Conservation (phyloP, 2,329 filamentous ascomycete species). For the Pleurostoma richardsiae region DNA sequence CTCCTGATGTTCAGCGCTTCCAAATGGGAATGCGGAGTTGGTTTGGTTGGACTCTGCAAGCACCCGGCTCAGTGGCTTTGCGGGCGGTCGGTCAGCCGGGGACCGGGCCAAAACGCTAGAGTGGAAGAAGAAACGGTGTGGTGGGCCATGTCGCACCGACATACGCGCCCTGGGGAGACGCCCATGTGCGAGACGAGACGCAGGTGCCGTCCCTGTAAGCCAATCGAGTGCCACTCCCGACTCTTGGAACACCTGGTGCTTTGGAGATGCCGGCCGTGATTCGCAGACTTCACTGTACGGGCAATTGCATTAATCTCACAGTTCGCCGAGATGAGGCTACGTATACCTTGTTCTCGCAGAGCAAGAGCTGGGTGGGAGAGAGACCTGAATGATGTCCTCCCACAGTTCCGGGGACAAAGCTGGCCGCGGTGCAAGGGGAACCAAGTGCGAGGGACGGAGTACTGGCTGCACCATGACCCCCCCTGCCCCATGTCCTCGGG, state of each 20-base stretch:
- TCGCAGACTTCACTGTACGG: background rate
- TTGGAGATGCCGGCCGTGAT: conserved; percentile 23
- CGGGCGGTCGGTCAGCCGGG: background rate
- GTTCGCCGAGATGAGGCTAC: too few species aligned
- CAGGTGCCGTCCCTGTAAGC: conserved; percentile 19
- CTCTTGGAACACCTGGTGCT: conserved; percentile 36
- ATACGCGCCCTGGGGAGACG: conserved; percentile 37
- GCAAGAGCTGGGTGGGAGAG: too few species aligned
- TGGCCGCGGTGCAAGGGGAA: too few species aligned
- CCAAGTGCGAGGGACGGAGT: too few species aligned
- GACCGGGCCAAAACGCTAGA: background rate
- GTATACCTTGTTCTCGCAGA: too few species aligned
- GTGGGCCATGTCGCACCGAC: conserved; percentile 1
- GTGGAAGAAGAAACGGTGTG: conserved; percentile 1
- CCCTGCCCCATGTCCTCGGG: too few species aligned
- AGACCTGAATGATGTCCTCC: too few species aligned
- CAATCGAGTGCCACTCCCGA: conserved; percentile 27
- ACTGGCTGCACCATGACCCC: too few species aligned
- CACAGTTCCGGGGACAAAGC: too few species aligned
- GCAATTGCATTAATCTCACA: too few species aligned
- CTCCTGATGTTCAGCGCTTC: background rate
- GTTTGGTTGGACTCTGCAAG: background rate
- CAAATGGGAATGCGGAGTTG: background rate
- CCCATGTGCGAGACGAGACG: conserved; percentile 23
- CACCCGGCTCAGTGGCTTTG: too few species aligned